Base-by-base conservation (phyloP, 2,329 filamentous ascomycete species). In the Coniochaeta sp. region DNA sequence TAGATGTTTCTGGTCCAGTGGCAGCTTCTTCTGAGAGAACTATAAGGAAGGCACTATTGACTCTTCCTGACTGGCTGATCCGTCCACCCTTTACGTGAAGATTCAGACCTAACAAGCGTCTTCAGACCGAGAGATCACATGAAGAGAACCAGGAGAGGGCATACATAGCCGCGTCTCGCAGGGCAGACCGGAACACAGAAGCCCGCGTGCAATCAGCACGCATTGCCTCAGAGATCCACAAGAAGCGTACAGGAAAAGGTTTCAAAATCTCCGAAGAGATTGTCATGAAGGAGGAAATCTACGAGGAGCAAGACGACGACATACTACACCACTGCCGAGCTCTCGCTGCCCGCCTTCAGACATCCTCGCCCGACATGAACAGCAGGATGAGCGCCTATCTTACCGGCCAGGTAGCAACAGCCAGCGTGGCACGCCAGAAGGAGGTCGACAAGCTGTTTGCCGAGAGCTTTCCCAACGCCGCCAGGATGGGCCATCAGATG, bases 251-350 rank as follows among this genome's bases (percentile, higher is more conserved):
- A 0, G 92, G 91, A 33, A 87, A 90, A 59, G 83, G 80, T 2
- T 77, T 96, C 54, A 84, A 85, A 58, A 87, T 96, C 53, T 91
- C 86, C 26, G 87, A 91, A 66, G 81, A 94, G 62, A 91, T 94
- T 69, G 91, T 96, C 12, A 75, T 87, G 59, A 91, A 89, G 56
- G 91, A 96, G 66, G 90, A 95, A 66, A 95, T 96, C 89, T 96
- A 96, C 64, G 91, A 96, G 63, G 91, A 96, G 67, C 88, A 95
- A 63, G 91, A 95, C 50, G 89, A 95, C 59, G 87, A 91, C 52
- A 65, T 89, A 22, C 83, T 86, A 1, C 77, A 81, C 54, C 81
- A 83, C 51, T 87, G 83, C 62, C 77, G 82, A 35, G 40, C 32
- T n/a, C 71, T 89, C 28, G 81, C 81, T 12, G 75, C 81, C 3